phyloP scores from a whole-genome alignment of 805 yeast species.

The Vanderwaltozyma polyspora region DNA sequence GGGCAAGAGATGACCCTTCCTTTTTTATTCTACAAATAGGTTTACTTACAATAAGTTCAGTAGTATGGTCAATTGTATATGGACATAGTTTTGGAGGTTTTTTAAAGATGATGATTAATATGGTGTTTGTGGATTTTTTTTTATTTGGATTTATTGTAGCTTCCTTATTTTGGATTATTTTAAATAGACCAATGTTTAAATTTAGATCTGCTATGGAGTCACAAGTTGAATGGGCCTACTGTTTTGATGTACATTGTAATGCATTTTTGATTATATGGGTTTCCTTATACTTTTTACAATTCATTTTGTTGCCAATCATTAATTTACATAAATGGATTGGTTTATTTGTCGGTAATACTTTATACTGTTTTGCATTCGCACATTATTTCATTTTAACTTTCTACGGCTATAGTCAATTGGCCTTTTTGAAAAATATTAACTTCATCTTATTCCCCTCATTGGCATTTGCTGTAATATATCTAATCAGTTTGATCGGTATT shows the following conservation, averaged over 20 bases:
- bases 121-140: constrained; percentile 79
- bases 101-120: constrained; percentile 56
- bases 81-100: constrained; percentile 50
- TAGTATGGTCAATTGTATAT: constrained; percentile 86
- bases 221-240: constrained; percentile 74
- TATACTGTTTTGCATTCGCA: constrained; percentile 62
- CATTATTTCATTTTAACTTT: constrained; percentile 75
- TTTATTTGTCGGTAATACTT: constrained; percentile 63
- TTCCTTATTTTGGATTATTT: constrained; percentile 60
- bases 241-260: constrained; percentile 90
- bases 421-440: constrained; percentile 54
- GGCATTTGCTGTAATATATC: constrained; percentile 43
- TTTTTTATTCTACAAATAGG: constrained; percentile 63
- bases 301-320: constrained; percentile 60
- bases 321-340: constrained; percentile 55
- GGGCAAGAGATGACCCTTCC: constrained; percentile 90
- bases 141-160: constrained; percentile 58
- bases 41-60: constrained; percentile 58
- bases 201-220: constrained; percentile 16
- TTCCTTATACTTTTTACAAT: constrained; percentile 60
- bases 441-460: constrained; percentile 55
- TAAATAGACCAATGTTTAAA: constrained; percentile 50
- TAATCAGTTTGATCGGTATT: constrained; percentile 53
- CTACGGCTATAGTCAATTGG: constrained; percentile 77
- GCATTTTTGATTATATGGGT: constrained; percentile 78